phyloP scores from a whole-genome alignment of 352 stramenopile genomes.

The Globisporangium nagaii region DNA sequence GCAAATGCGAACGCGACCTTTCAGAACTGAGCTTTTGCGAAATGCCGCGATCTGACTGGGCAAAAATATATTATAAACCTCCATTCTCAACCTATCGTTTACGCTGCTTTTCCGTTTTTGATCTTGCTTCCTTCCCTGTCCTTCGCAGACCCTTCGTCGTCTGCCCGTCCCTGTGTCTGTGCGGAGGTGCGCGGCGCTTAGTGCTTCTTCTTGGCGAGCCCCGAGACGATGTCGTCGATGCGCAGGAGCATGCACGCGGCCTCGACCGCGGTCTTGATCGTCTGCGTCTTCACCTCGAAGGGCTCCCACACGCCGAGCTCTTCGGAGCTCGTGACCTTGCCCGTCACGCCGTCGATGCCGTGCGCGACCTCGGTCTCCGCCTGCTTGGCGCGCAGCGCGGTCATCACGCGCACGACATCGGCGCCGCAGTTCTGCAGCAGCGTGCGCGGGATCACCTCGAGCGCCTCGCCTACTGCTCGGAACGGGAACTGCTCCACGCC shows the following conservation, averaged over 20 bases:
- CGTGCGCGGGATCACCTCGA: conserved; percentile 99
- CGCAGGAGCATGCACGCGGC: conserved; percentile 96
- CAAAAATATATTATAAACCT: conserved; percentile 71
- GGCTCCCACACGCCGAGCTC: conserved; percentile 98
- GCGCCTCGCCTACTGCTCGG: conserved; percentile 94
- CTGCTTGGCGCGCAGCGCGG: conserved; percentile 93
- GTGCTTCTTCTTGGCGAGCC: conserved; percentile 95
- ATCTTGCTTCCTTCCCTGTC: neutral
- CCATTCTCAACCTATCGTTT: conserved; percentile 17
- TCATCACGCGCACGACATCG: conserved; percentile 98
- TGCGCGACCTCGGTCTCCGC: conserved; percentile 71
- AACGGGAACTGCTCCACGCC: conserved; percentile 98
- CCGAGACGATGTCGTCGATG: conserved; percentile 99
- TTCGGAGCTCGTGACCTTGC: conserved; percentile 93
- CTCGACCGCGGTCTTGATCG: conserved; percentile 99
- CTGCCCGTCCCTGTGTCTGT: neutral
- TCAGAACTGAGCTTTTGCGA: conserved; percentile 42
- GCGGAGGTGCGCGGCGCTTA: conserved; percentile 19
- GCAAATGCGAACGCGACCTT: no score
- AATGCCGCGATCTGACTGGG: conserved; percentile 15
- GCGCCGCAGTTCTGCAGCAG: conserved; percentile 99
- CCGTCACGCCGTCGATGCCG: conserved; percentile 81
- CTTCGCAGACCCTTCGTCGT: neutral
- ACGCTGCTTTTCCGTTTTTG: no score
- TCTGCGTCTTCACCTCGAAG: conserved; percentile 99